A percentile compares a stretch with the other conserved stretches of the same genome.
These are phyloP conservation scores for Boletus albobrunnescens DNA, from an alignment of 1,284 basidiomycete species.

Conservation along the genomic window DNA sequence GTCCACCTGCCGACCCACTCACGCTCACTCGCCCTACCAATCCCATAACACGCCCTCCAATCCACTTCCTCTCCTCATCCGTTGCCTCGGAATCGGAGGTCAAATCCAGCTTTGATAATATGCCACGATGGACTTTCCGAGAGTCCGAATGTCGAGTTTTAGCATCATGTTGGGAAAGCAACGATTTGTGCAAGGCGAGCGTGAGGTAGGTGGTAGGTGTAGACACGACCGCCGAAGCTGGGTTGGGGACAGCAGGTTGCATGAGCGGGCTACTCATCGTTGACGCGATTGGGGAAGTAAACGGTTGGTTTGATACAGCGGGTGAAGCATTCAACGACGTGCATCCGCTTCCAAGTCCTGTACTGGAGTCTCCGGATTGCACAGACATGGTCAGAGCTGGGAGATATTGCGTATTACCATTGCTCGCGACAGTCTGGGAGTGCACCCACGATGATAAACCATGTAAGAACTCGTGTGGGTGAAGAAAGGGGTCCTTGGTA, in stretches of 20 bases:
- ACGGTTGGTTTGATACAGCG: conserved; percentile 8
- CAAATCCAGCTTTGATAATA: conserved; percentile 48
- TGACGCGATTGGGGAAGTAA: conserved; percentile 1
- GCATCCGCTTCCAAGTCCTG: conserved; percentile 11
- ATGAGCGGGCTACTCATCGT: conserved; percentile 6
- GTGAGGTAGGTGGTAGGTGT: conserved; percentile 37
- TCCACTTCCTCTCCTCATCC: conserved; percentile 29
- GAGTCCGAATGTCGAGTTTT: conserved; percentile 50
- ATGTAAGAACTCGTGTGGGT: conserved; percentile 52
- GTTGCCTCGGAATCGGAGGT: conserved; percentile 34
- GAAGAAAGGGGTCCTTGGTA: conserved; percentile 73
- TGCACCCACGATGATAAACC: conserved; percentile 38
- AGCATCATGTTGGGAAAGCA: conserved; percentile 51
- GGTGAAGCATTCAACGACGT: conserved; percentile 16
- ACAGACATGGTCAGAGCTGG: neutral
- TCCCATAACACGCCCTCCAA: conserved; percentile 34
- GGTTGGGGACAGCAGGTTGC: neutral
- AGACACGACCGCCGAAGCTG: neutral
- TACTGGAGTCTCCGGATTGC: conserved; percentile 15
- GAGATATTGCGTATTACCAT: conserved; percentile 11
- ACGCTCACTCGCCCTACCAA: conserved; percentile 35
- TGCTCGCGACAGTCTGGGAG: conserved; percentile 16
- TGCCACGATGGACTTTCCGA: conserved; percentile 58
- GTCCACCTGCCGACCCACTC: conserved; percentile 23
- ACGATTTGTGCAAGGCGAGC: conserved; percentile 44